Evolutionary conservation across 495 filamentous ascomycete species (phyloP).

Genomic region (Lepidopterella palustris): DNA sequence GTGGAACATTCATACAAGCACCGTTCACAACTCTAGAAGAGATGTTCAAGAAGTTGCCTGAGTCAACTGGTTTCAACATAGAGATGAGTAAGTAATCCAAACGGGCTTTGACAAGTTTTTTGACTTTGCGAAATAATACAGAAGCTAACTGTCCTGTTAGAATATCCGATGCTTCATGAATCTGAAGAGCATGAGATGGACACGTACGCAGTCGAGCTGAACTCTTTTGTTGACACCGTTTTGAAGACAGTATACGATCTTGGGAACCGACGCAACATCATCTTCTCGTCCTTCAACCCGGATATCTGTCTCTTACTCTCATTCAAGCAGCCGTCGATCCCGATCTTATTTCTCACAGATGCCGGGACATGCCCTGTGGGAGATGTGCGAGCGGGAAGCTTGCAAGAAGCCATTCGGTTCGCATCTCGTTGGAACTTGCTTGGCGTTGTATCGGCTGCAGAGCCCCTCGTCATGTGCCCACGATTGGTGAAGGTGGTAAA

Average conservation of each 20-base stretch:
- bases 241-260: conserved; percentile 78
- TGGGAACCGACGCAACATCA: conserved; percentile 68
- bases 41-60: conserved; percentile 76
- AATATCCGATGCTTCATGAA: conserved; percentile 97
- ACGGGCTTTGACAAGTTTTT: too few relatives aligned
- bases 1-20: conserved; percentile 87
- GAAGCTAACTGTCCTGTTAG: neutral
- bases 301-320: conserved; percentile 89
- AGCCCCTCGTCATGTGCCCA: conserved; percentile 80
- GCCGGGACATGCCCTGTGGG: conserved; percentile 68
- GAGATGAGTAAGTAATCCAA: conserved; percentile 61
- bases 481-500: conserved; percentile 94
- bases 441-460: conserved; percentile 78
- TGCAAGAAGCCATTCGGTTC: conserved; percentile 94
- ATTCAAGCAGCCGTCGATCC: conserved; percentile 94
- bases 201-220: conserved; percentile 91
- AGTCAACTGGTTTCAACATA: conserved; percentile 88
- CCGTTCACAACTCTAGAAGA: conserved; percentile 94
- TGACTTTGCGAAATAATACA: neutral
- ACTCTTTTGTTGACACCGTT: conserved; percentile 93
- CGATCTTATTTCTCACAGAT: conserved; percentile 90
- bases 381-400: conserved; percentile 82
- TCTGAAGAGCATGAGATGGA: conserved; percentile 95
- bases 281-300: conserved; percentile 95
- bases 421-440: conserved; percentile 90